Conservation (phyloP, 768 basidiomycete species). For the Lactarius evosmus region DNA sequence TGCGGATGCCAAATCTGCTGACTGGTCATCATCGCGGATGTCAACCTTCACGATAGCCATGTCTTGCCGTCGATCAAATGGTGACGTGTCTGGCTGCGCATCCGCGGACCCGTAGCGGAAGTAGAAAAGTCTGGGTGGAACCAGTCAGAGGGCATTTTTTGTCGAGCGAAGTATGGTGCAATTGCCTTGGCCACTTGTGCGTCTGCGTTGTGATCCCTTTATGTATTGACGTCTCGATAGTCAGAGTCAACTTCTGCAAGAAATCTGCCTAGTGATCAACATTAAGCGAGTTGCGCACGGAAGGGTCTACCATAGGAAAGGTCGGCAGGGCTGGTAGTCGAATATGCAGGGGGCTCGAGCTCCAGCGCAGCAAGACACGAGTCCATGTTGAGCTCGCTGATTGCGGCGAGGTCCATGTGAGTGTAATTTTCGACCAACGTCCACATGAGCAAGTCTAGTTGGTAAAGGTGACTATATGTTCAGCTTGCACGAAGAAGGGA, state of each 20-base stretch:
- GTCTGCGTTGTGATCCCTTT: conserved; percentile 32
- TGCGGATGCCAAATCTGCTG: conserved; percentile 57
- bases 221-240: conserved; percentile 41
- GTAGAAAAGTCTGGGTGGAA: conserved; percentile 45
- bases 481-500: conserved; percentile 3
- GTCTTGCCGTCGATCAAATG: conserved; percentile 32
- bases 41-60: conserved; percentile 54
- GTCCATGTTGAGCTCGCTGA: conserved; percentile 55
- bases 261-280: conserved; percentile 42
- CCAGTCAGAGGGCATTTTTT: conserved; percentile 9
- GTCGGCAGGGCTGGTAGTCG: conserved; percentile 40
- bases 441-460: conserved; percentile 53
- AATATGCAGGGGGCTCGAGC: conserved; percentile 40
- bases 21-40: conserved; percentile 41
- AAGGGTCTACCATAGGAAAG: conserved; percentile 33
- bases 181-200: conserved; percentile 40
- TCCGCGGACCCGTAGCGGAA: conserved; percentile 53
- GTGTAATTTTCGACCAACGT: conserved; percentile 62
- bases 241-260: conserved; percentile 41
- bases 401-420: conserved; percentile 62
- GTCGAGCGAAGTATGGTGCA: conserved; percentile 27
- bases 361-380: conserved; percentile 47
- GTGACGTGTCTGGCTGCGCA: conserved; percentile 34
- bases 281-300: conserved; percentile 12
- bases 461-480: background rate